Evolutionary conservation across 2,329 filamentous ascomycete species (phyloP).

Genomic region (Fusarium proliferatum): DNA sequence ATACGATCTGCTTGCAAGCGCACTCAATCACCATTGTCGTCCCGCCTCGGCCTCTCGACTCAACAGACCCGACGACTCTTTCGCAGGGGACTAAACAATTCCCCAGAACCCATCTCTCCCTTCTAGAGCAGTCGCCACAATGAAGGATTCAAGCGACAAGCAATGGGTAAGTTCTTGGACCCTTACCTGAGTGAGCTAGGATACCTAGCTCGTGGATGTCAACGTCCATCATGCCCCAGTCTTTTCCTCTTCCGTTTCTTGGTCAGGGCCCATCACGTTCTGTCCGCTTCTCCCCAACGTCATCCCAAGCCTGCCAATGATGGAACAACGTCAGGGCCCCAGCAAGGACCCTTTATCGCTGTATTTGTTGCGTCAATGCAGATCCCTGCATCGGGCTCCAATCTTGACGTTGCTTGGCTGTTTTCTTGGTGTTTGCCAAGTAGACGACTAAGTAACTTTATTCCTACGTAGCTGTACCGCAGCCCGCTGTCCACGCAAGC

Average conservation of each 20-base stretch:
- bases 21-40: not conserved
- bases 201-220: conserved; percentile 13
- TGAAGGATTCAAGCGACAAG: conserved; percentile 54
- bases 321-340: conserved; percentile 33
- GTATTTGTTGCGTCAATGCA: conserved; percentile 38
- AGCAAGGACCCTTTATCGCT: conserved; percentile 35
- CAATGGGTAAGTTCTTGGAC: conserved; percentile 57
- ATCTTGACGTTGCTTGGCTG: conserved; percentile 20
- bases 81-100: not conserved
- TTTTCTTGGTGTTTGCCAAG: conserved; percentile 36
- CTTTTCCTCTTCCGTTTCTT: conserved; percentile 22
- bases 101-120: not conserved
- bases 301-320: conserved; percentile 23
- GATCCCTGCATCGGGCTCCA: conserved; percentile 22
- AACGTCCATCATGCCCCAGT: conserved; percentile 23
- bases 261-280: conserved; percentile 9
- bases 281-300: conserved; percentile 36
- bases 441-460: conserved; percentile 6
- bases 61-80: not conserved
- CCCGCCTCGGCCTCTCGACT: not conserved
- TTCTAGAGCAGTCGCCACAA: conserved; percentile 19
- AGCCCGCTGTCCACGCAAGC: conserved; percentile 40
- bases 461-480: conserved; percentile 13
- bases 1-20: not conserved
- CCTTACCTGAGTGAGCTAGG: conserved; percentile 24